Evolutionary conservation across 257 asterid species (phyloP), one percentile per base, ranked within the genome.

Genomic region (Jacaranda copaia): DNA sequence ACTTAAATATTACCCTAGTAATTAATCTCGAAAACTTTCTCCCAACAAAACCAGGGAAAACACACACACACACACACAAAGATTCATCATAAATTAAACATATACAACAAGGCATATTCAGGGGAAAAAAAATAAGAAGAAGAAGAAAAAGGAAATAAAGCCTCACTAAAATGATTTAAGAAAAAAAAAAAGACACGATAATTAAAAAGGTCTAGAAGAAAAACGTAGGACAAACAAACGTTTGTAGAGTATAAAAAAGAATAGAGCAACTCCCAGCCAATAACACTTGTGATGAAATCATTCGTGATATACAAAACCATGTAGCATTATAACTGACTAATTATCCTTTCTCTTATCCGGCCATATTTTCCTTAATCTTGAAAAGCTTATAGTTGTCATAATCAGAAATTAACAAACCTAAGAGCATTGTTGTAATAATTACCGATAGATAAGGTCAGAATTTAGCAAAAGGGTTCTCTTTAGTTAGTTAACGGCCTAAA

Each of bases 211-310:
- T 39, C 43, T 39, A 39, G 43, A 12, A 61, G n/a, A 8, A 48
- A 36, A 36, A 74, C 64, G 59, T 48, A 70, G 49, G 77, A 62
- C 19, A 52, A 14, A 45, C 39, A 70, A 67, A 60, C 55, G 10
- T 8, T 5, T 6, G 69, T 59, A 52, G 10, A 72, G 78, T 74
- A 64, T 73, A 71, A 79, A 80, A 68, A 72, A 81, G 11, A 52
- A 46, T 4, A 53, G 32, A 25, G 32, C 32, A 25, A 25, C 32
- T 25, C 32, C 32, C 32, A 25, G 32, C 32, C 32, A 25, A 25
- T 25, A 25, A 25, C 2, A 25, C 32, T 25, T 25, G 32, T 25
- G 32, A 45, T 15, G 61, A 45, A 36, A 16, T 71, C 61, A 71
- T 19, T n/a, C n/a, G 55, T 75, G 56, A 57, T 52, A 51, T 51